A percentile compares a stretch with the other conserved stretches of the same genome.
These are phyloP conservation scores for Baorangia bicolor DNA, from an alignment of 768 basidiomycete genomes.

Conservation along the genomic window DNA sequence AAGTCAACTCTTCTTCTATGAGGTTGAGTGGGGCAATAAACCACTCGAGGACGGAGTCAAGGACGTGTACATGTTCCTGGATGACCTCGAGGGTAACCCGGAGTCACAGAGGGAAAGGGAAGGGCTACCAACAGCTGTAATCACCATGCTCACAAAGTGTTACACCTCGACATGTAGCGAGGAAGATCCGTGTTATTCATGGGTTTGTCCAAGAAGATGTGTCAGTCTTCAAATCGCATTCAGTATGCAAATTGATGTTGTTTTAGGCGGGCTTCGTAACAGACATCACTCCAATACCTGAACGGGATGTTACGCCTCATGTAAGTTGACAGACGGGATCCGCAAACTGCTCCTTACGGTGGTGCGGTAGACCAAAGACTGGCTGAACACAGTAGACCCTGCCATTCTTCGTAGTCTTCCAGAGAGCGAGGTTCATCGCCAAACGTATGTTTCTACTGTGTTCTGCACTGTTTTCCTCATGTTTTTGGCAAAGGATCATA, in stretches of 20 bases:
- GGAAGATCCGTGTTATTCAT: constrained; percentile 78
- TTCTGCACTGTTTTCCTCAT: neutral
- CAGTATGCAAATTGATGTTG: constrained; percentile 11
- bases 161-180: constrained; percentile 87
- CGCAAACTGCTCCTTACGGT: neutral
- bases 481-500: constrained; percentile 50
- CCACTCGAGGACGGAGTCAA: constrained; percentile 84
- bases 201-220: constrained; percentile 67
- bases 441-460: constrained; percentile 46
- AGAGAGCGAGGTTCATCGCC: constrained; percentile 76
- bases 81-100: constrained; percentile 68
- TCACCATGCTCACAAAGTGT: constrained; percentile 87
- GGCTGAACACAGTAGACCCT: constrained; percentile 52
- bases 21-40: constrained; percentile 91
- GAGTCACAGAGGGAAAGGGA: constrained; percentile 61
- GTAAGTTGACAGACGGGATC: constrained; percentile 35
- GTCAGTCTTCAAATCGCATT: constrained; percentile 35
- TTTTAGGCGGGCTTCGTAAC: constrained; percentile 25
- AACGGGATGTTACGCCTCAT: constrained; percentile 30
- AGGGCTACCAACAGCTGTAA: constrained; percentile 84
- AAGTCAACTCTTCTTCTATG: constrained; percentile 92
- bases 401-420: constrained; percentile 56
- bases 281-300: constrained; percentile 19
- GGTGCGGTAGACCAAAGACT: constrained; percentile 40
- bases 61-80: constrained; percentile 91